phyloP scores from a whole-genome alignment of 768 basidiomycete species.

The Lactarius deliciosus region DNA sequence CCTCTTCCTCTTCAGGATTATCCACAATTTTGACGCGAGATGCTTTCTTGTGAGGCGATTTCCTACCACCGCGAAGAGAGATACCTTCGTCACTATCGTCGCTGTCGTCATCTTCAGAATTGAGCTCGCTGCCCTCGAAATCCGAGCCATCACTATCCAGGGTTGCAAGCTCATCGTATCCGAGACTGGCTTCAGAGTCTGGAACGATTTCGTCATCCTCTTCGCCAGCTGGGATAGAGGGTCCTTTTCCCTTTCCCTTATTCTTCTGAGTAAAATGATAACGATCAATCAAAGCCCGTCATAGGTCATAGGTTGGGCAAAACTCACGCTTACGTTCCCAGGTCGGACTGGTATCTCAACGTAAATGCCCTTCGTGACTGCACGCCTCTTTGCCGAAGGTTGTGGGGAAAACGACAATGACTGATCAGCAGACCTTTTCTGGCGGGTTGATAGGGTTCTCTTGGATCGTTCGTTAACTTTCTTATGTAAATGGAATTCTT shows the following conservation, averaged over 20 bases:
- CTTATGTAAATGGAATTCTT: constrained; percentile 32
- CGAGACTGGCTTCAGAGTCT: constrained; percentile 51
- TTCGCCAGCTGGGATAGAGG: constrained; percentile 1
- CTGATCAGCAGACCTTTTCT: constrained; percentile 35
- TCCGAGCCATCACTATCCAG: constrained; percentile 32
- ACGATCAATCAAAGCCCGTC: constrained; percentile 10
- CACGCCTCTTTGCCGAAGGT: constrained; percentile 31
- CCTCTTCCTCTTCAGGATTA: constrained; percentile 32
- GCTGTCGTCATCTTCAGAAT: constrained; percentile 34
- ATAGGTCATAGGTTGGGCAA: constrained; percentile 6
- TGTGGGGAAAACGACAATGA: constrained; percentile 31
- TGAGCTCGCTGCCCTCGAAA: constrained; percentile 53
- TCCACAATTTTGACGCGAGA: constrained; percentile 9
- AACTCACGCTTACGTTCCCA: constrained; percentile 28
- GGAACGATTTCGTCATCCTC: constrained; percentile 37
- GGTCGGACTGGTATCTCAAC: constrained; percentile 31
- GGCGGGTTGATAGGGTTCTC: constrained; percentile 15
- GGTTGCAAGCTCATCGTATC: constrained; percentile 23
- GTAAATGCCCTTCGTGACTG: constrained; percentile 22
- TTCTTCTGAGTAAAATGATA: constrained; percentile 22
- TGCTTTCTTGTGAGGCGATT: constrained; percentile 1
- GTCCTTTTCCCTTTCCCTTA: constrained; percentile 26
- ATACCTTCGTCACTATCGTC: constrained; percentile 19
- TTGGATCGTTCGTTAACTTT: constrained; percentile 29
- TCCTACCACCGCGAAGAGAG: constrained; percentile 11